Evolutionary conservation across 78 protist genomes (phyloP).

Genomic region (Dictyostelium citrinum): DNA sequence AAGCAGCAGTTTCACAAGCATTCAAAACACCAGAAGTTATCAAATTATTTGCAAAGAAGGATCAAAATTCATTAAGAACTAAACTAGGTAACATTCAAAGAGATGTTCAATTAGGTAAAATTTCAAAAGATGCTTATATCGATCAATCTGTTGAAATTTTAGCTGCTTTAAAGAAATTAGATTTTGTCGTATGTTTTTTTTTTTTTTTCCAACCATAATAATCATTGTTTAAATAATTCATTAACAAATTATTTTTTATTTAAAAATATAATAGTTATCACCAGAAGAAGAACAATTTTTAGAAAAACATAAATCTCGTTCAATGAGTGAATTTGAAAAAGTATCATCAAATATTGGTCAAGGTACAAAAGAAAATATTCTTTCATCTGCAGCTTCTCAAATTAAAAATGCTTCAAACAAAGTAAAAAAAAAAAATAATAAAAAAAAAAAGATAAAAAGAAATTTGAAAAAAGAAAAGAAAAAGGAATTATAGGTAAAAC

Average conservation of each 20-base stretch:
- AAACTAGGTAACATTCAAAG: constrained; percentile 72
- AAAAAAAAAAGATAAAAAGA: neutral
- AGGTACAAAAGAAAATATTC: constrained; percentile 55
- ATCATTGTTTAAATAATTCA: too few species aligned
- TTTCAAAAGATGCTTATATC: constrained; percentile 34
- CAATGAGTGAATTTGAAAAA: constrained; percentile 77
- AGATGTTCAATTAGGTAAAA: constrained; percentile 74
- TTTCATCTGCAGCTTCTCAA: constrained; percentile 79
- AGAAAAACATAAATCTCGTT: constrained; percentile 61
- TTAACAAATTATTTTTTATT: too few species aligned
- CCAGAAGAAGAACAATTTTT: constrained; percentile 77
- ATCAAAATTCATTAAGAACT: constrained; percentile 79
- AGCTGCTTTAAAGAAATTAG: constrained; percentile 87
- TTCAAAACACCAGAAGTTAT: constrained; percentile 93
- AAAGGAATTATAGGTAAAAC: neutral
- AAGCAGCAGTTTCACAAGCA: constrained; percentile 89
- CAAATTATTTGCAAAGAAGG: constrained; percentile 87
- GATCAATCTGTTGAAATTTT: constrained; percentile 84
- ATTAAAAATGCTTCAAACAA: constrained; percentile 60
- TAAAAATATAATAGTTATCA: constrained; percentile 40
- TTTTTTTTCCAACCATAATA: too few species aligned
- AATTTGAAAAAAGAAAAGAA: neutral
- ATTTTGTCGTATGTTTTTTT: constrained; percentile 41
- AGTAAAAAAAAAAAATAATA: neutral
- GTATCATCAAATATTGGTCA: constrained; percentile 63